Conservation (phyloP, 148 eudicot genomes). For the Amaranthus palmeri region DNA sequence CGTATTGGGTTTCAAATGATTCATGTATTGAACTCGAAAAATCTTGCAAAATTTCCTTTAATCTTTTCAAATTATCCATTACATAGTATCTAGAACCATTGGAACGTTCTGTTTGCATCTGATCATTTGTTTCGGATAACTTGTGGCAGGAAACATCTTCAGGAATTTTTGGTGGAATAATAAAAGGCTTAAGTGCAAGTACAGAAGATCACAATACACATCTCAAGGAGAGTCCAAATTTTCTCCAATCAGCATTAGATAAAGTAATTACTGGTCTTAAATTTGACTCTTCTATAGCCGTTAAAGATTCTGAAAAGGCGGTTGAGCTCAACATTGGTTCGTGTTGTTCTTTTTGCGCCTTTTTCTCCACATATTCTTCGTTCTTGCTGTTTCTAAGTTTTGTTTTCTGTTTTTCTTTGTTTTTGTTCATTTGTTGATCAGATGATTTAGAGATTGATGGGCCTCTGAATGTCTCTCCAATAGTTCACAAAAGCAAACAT, state of each 20-base stretch:
- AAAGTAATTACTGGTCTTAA: constrained; percentile 56
- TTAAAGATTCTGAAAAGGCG: constrained; percentile 30
- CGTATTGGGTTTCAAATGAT: too few species aligned
- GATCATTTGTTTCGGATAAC: constrained; percentile 7
- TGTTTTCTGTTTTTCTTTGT: neutral
- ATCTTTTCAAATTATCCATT: neutral
- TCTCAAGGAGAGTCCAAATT: constrained; percentile 31
- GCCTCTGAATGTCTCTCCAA: constrained; percentile 43
- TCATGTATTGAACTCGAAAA: neutral
- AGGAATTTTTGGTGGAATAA: constrained; percentile 57
- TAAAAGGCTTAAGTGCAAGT: constrained; percentile 58
- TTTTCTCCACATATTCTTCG: constrained; percentile 1
- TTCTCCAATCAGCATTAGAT: constrained; percentile 42
- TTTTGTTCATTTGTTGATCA: constrained; percentile 28
- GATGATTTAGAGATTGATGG: constrained; percentile 84
- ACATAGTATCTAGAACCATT: neutral
- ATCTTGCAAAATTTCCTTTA: neutral
- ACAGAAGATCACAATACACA: constrained; percentile 36
- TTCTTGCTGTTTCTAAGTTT: constrained; percentile 4
- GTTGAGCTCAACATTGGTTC: constrained; percentile 66
- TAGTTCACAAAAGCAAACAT: constrained; percentile 29
- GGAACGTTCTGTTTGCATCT: neutral
- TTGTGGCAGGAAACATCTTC: constrained; percentile 39
- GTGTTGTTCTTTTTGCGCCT: constrained; percentile 10
- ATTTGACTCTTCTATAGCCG: constrained; percentile 28